Base-by-base conservation (phyloP, 768 basidiomycete genomes). In the Pulveroboletus sp. region DNA sequence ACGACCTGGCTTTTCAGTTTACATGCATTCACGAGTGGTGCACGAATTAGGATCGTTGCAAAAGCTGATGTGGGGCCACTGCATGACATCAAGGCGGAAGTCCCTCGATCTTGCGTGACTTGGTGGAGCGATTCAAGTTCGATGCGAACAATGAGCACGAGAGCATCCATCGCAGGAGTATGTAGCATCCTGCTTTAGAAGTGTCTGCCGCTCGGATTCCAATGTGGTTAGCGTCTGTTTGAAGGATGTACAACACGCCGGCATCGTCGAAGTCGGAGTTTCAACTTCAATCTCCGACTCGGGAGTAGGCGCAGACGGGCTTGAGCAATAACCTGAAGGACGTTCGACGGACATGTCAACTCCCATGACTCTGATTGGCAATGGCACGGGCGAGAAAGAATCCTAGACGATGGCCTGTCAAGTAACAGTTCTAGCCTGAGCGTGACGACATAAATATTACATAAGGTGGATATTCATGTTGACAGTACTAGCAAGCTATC, bases 51-150 rank as follows among this genome's bases (percentile, higher is more conserved):
- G 1, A 45, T 45, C 14, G 39, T 49, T 38, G 5, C 42, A 19
- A 51, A 45, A 2, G 38, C 43, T 21, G 38, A 51, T 4, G 49
- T 25, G 19, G 35, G 43, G 38, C 52, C 23, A 10, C 27, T 41
- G 12, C 38, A 39, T 5, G 25, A 6, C 10, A 13, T 12, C 36
- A 47, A 32, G 3, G 31, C 21, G n/a, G 45, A 41, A 2, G 13
- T 19, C 1, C 1, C 40, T 21, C 34, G 49, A 27, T 35, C 35
- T 23, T 51, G 49, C 1, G 43, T 40, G 7, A 21, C 9, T 43
- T 23, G 39, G n/a, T 51, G 45, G 24, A 56, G 45, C 19, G 49
- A 36, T 12, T 56, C n/a, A n/a, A n/a, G n/a, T n/a, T n/a, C 49
- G 29, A 56, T 44, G 10, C 4, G 19, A 5, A 35, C 11, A 34